These are phyloP conservation scores for Wallemia hederae DNA, from an alignment of 1,284 basidiomycete genomes.

Conservation along the genomic window DNA sequence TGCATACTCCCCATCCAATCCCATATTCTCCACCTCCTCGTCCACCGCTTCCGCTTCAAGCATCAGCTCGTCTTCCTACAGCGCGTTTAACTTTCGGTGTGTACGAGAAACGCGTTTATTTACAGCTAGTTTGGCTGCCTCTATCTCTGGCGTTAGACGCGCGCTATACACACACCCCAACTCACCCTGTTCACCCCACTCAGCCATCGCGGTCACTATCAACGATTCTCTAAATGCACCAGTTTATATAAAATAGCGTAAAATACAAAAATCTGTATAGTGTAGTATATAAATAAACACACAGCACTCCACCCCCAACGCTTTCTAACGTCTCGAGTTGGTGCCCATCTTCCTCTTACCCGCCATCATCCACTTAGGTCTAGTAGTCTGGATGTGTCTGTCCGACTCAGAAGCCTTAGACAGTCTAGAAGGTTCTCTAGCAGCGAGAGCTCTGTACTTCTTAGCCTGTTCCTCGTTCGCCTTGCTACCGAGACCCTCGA, in stretches of 20 bases:
- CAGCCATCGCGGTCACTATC: background rate
- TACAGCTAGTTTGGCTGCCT: background rate
- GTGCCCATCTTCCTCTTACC: constrained; percentile 35
- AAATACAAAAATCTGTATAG: background rate
- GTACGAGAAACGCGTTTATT: background rate
- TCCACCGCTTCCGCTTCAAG: background rate
- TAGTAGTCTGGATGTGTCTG: constrained; percentile 21
- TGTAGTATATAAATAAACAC: background rate
- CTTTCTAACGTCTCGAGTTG: background rate
- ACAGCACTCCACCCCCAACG: no score
- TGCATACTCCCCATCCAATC: background rate
- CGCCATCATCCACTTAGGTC: constrained; percentile 30
- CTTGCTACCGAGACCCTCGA: constrained; percentile 45
- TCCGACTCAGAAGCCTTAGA: constrained; percentile 75
- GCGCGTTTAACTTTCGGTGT: background rate
- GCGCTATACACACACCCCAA: no score
- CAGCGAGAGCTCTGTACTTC: constrained; percentile 51
- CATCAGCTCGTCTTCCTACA: background rate
- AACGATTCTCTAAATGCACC: background rate
- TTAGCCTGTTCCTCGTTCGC: constrained; percentile 50
- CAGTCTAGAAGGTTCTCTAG: constrained; percentile 52
- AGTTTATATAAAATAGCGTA: background rate
- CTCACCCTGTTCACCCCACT: background rate
- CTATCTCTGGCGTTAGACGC: no score
- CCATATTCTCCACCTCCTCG: background rate